Conservation (phyloP, 805 yeast genomes). For the Wickerhamiella kurtzmanii region DNA sequence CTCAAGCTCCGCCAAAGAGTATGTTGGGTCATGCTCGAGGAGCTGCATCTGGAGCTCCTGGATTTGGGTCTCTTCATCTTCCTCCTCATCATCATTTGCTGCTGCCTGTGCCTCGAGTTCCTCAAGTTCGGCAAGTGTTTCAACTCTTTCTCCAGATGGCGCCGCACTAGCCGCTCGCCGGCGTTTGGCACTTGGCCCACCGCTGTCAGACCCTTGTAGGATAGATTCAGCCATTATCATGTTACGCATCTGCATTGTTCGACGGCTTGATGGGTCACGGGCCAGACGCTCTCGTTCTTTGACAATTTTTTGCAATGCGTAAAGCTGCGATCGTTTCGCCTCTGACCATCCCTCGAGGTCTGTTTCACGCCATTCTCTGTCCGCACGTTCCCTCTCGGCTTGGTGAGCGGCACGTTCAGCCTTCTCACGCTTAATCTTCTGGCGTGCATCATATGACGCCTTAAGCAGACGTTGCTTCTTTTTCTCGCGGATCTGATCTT, state of each 20-base stretch:
- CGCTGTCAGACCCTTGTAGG: not conserved
- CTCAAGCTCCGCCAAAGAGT: constrained; percentile 71
- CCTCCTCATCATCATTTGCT: constrained; percentile 46
- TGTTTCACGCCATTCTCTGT: constrained; percentile 59
- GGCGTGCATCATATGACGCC: constrained; percentile 80
- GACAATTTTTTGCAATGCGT: constrained; percentile 42
- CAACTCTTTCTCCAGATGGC: constrained; percentile 32
- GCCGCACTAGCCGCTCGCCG: not conserved
- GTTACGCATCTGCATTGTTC: constrained; percentile 70
- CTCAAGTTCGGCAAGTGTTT: constrained; percentile 75
- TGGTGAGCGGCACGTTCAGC: constrained; percentile 45
- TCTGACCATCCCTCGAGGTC: constrained; percentile 73
- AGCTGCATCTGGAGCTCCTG: constrained; percentile 52
- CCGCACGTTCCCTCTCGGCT: constrained; percentile 50
- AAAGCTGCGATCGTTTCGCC: constrained; percentile 49
- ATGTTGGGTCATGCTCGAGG: constrained; percentile 70
- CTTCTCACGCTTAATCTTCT: constrained; percentile 68
- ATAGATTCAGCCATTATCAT: not conserved
- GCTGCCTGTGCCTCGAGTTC: constrained; percentile 21
- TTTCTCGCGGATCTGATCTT: constrained; percentile 75
- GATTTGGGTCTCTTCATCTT: constrained; percentile 39
- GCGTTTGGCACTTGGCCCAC: not conserved
- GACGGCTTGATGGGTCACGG: constrained; percentile 72
- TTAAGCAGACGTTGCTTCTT: constrained; percentile 69
- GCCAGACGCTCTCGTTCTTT: constrained; percentile 58